phyloP scores from a whole-genome alignment of 345 rosid genomes.

The Turritis glabra region DNA sequence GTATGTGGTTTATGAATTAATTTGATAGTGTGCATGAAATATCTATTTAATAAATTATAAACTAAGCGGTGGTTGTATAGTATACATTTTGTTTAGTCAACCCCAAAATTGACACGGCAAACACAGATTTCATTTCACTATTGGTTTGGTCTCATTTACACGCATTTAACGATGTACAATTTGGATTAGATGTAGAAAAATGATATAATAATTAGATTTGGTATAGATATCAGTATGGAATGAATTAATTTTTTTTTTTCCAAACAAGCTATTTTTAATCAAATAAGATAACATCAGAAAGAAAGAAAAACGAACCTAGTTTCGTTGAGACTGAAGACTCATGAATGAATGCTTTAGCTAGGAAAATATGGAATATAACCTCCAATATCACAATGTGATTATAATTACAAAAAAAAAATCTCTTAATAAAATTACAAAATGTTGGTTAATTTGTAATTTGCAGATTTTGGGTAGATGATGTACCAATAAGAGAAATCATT shows the following conservation, averaged over 20 bases:
- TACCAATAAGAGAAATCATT: slow-evolving; percentile 75
- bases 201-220: background rate
- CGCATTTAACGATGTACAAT: background rate
- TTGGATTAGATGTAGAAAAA: background rate
- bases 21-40: background rate
- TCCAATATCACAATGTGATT: background rate
- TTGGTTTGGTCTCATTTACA: slow-evolving; percentile 1
- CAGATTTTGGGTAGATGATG: slow-evolving; percentile 90
- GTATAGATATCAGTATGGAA: background rate
- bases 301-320: background rate
- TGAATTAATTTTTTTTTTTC: background rate
- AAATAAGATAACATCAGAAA: background rate
- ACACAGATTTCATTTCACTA: background rate
- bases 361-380: background rate
- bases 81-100: slow-evolving; percentile 2
- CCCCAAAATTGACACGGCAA: slow-evolving; percentile 12
- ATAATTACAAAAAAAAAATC: background rate
- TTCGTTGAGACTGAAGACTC: background rate
- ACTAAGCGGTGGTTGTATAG: slow-evolving; percentile 8
- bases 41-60: background rate
- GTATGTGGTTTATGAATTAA: background rate
- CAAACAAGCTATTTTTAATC: background rate
- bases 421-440: background rate
- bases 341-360: background rate
- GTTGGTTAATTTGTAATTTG: background rate